Evolutionary conservation across 2,329 filamentous ascomycete species (phyloP).

Genomic region (Fusarium ramigenum): DNA sequence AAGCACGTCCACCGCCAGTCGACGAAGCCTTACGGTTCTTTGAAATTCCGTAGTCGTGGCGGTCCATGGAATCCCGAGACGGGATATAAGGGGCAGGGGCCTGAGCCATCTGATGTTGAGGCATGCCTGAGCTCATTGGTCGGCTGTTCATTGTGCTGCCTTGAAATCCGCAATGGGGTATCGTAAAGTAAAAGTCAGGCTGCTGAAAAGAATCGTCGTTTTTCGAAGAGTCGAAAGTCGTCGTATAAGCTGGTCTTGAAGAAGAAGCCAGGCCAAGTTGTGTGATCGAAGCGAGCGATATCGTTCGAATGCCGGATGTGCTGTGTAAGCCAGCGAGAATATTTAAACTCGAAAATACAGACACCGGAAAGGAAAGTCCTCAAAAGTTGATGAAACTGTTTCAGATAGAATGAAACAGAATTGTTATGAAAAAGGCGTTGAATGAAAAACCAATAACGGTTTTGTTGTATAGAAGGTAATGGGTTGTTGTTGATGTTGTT

Average conservation of each 20-base stretch:
- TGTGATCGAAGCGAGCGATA: constrained; percentile 28
- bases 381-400: constrained; percentile 10
- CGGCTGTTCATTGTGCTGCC: constrained; percentile 31
- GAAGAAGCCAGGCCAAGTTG: constrained; percentile 6
- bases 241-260: constrained; percentile 25
- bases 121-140: constrained; percentile 52
- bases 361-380: constrained; percentile 24
- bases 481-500: constrained; percentile 7
- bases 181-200: constrained; percentile 21
- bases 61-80: constrained; percentile 63
- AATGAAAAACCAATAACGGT: constrained; percentile 25
- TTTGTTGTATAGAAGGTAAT: constrained; percentile 21
- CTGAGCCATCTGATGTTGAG: constrained; percentile 59
- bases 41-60: constrained; percentile 67
- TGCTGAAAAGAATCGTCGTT: constrained; percentile 27
- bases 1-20: constrained; percentile 80
- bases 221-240: constrained; percentile 30
- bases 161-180: constrained; percentile 36
- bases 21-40: constrained; percentile 75
- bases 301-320: constrained; percentile 35
- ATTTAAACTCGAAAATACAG: constrained; percentile 41
- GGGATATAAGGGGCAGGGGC: constrained; percentile 58
- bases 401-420: constrained; percentile 10
- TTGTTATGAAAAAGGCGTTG: constrained; percentile 4
- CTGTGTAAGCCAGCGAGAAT: constrained; percentile 40